Conservation (phyloP, 352 stramenopile genomes). For the Phytophthora vignae region DNA sequence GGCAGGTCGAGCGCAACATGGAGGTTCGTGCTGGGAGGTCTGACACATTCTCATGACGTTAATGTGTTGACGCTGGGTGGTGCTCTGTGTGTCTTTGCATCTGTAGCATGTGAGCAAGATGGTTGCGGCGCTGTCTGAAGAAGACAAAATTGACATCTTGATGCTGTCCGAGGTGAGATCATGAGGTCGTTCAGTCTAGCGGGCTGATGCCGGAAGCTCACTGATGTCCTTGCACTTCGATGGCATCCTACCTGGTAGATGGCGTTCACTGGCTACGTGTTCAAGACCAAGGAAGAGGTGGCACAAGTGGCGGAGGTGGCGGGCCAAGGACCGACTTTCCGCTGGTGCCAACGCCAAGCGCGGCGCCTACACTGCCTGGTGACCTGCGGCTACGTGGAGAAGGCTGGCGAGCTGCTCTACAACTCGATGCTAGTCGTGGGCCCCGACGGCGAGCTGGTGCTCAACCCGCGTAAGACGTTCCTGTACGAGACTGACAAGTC, state of each 20-base stretch:
- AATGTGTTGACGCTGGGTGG: too few relatives aligned
- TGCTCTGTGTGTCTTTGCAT: too few relatives aligned
- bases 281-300: slow-evolving; percentile 62
- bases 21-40: slow-evolving; percentile 35
- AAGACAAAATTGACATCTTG: slow-evolving; percentile 69
- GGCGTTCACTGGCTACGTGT: slow-evolving; percentile 87
- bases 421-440: slow-evolving; percentile 88
- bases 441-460: slow-evolving; percentile 69
- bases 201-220: too few relatives aligned
- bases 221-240: too few relatives aligned
- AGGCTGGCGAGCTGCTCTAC: slow-evolving; percentile 52
- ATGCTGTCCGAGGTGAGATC: slow-evolving; percentile 77
- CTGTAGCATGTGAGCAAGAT: slow-evolving; percentile 69
- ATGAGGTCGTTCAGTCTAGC: too few relatives aligned
- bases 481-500: slow-evolving; percentile 87
- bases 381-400: slow-evolving; percentile 78
- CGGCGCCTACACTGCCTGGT: slow-evolving; percentile 69
- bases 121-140: slow-evolving; percentile 53
- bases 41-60: background rate
- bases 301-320: slow-evolving; percentile 69
- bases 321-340: slow-evolving; percentile 61
- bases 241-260: slow-evolving; percentile 47
- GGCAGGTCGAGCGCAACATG: slow-evolving; percentile 76
- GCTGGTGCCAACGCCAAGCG: slow-evolving; percentile 75
- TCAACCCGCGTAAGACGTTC: slow-evolving; percentile 84